Evolutionary conservation across 1,284 basidiomycete species (phyloP), one percentile per base, ranked within the genome.

Genomic region (Cutaneotrichosporon spelunceum): DNA sequence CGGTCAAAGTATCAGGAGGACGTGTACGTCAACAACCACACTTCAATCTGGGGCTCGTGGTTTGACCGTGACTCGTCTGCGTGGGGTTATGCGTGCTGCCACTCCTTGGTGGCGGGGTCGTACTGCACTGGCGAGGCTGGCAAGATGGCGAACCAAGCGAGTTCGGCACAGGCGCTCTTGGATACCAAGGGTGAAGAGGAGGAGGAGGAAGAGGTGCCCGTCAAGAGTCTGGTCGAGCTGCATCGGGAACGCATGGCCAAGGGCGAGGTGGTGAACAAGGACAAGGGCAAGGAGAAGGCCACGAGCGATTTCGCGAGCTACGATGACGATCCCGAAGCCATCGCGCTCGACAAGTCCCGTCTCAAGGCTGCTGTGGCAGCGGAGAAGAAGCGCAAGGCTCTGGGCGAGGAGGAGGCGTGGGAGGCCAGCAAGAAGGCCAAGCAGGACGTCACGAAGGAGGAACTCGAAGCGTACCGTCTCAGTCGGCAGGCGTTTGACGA

Each of bases 51-150:
- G 94, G 96, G 96, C 29, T 98, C 95, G 34, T 99, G 88, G 87
- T 98, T 91, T 78, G 87, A 91, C 71, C 68, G 82, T 13, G 81
- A 84, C 8, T 81, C 84, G 1, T 86, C 87, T 11, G 77, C 82
- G 61, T 99, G 96, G 96, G 96, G 96, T 52, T 99, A 89, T 78
- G 87, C 85, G 30, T 99, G 96, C 79, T 99, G 96, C 75, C 93
- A 96, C 75, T 93, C 91, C 11, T 83, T 74, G 61, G 64, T 94
- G 52, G 89, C 92, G 71, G 83, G 90, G 53, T 94, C 93, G 10
- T 99, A 99, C 76, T 99, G 95, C 76, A 89, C 94, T 30, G 94
- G 94, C 1, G 76, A 86, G 74, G 92, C 89, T 10, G 94, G 91
- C 61, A 96, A 90, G 65, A 84, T 86, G 63, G 94, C 94, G 8